Evolutionary conservation across 257 asterid genomes (phyloP), one percentile per base, ranked within the genome.

Genomic region (Solanum megistacrolobum): DNA sequence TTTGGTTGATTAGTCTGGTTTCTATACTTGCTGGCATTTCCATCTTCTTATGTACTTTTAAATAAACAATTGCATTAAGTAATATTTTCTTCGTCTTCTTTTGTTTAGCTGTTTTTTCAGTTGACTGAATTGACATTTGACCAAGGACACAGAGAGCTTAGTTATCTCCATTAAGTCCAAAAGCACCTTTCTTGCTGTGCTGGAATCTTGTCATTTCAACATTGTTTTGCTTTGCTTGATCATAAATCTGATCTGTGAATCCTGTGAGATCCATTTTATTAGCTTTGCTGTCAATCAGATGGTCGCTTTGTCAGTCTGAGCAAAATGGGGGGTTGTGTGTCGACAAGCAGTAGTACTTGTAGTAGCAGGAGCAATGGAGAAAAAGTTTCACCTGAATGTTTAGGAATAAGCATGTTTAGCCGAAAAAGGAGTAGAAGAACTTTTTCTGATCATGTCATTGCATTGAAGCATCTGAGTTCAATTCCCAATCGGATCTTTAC

Each of bases 321-420:
- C 89, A 83, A 27, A 55, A 97, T 97, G 99, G 99, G 99, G 84
- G 95, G 99, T 90, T 96, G 98, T 90, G 96, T 96, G 78, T 97
- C 99, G 6, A 83, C 91, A 34, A 94, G 96, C 88, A 94, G 98
- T 87, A 93, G 97, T 91, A 92, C 90, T 92, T 93, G 95, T 93
- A 95, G 98, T 88, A 92, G 92, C 87, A 89, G 89, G 90, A 95
- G 98, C 86, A 91, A 94, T 89, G 98, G 94, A 35, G 99, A 97
- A 90, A 92, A 88, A 25, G 76, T 88, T 83, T 91, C 98, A 76
- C 92, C 94, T 12, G 88, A 98, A 32, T 95, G 98, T 93, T 88
- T 96, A 89, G 94, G 93, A 87, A 83, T 91, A 85, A 94, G 90
- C 89, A 89, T 93, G 92, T 90, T 92, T 84, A 92, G 92, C 32